A percentile compares a stretch with the other conserved stretches of the same genome.
Conservation (phyloP, 306 rosid species). For the Cucurbita ficifolia region DNA sequence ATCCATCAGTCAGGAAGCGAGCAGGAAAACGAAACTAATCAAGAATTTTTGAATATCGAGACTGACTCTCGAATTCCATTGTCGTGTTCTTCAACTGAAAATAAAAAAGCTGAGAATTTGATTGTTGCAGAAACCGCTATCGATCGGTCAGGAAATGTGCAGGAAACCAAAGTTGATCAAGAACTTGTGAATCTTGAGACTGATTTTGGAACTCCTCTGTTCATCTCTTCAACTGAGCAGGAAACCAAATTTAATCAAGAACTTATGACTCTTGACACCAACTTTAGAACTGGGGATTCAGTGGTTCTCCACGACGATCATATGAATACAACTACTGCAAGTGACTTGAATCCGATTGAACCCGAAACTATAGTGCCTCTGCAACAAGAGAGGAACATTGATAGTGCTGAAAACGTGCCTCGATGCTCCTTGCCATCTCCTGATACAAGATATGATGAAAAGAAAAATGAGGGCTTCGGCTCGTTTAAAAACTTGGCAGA, state of each 20-base stretch:
- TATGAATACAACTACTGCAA: conserved; percentile 13
- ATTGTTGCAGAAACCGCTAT: conserved; percentile 11
- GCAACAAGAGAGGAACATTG: conserved; percentile 13
- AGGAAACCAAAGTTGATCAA: not conserved
- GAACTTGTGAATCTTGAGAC: conserved; percentile 14
- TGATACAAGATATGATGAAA: not conserved
- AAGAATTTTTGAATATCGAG: conserved; percentile 9
- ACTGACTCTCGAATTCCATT: conserved; percentile 10
- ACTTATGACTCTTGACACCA: conserved; percentile 14
- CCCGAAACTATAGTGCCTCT: conserved; percentile 19
- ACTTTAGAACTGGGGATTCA: conserved; percentile 18
- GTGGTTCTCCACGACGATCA: conserved; percentile 10
- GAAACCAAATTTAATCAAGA: conserved; percentile 2
- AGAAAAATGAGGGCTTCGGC: not conserved
- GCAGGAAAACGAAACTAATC: not conserved
- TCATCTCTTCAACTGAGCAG: not conserved
- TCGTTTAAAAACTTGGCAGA: not conserved
- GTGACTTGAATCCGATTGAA: conserved; percentile 15
- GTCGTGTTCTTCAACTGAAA: not conserved
- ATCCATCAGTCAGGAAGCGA: conserved; percentile 8
- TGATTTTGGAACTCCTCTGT: conserved; percentile 7
- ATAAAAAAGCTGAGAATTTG: conserved; percentile 7
- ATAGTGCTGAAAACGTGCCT: conserved; percentile 13
- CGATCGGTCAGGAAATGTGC: conserved; percentile 10
- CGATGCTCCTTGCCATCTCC: not conserved